Evolutionary conservation across 805 yeast species (phyloP).

Genomic region (Ogataea saltuana): DNA sequence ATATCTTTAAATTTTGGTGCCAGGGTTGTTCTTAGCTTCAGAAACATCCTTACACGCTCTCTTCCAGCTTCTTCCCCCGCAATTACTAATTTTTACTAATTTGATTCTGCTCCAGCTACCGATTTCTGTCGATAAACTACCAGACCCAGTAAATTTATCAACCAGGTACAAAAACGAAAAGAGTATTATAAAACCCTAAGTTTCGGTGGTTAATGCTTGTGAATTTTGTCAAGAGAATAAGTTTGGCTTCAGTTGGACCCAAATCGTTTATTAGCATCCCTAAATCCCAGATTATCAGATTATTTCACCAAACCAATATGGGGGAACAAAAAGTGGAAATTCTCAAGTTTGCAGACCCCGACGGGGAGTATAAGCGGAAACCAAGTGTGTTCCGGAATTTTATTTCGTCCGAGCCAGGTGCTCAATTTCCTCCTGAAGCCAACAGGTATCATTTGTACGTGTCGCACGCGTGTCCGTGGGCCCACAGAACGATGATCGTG

Average conservation of each 20-base stretch:
- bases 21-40: too few species aligned
- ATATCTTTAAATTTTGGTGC: too few species aligned
- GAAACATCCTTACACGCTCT: too few species aligned
- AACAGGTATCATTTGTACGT: slow-evolving; percentile 87
- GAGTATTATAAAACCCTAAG: background rate
- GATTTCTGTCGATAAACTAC: too few species aligned
- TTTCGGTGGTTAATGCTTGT: too few species aligned
- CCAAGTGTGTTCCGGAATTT: slow-evolving; percentile 58
- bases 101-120: background rate
- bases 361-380: slow-evolving; percentile 59
- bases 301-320: slow-evolving; percentile 4
- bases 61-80: background rate
- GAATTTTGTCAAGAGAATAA: too few species aligned
- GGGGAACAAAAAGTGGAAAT: slow-evolving; percentile 39
- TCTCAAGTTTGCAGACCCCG: slow-evolving; percentile 48
- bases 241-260: background rate
- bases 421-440: slow-evolving; percentile 70
- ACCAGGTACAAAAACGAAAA: background rate
- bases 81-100: background rate
- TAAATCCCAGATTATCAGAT: too few species aligned
- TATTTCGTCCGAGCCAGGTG: slow-evolving; percentile 57
- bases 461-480: slow-evolving; percentile 94
- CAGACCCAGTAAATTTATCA: too few species aligned
- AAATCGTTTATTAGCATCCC: background rate
- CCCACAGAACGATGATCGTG: slow-evolving; percentile 78